Conservation (phyloP, 371 early-diverging fungal genomes). For the Apophysomyces ossiformis region DNA sequence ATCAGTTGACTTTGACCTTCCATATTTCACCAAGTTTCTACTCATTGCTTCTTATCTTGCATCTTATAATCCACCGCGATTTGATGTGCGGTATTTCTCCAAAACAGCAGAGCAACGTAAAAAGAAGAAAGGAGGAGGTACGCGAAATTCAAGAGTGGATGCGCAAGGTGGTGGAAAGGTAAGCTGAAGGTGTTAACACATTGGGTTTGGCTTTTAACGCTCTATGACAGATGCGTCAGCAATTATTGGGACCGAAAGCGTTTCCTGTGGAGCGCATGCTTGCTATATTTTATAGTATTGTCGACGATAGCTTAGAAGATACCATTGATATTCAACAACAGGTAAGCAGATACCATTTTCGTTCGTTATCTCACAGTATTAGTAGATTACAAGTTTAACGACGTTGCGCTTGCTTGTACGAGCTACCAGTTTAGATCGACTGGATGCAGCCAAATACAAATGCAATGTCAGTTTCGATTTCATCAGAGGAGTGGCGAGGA, state of each 20-base stretch:
- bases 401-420: constrained; percentile 74
- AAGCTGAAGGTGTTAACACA: background rate
- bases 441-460: constrained; percentile 82
- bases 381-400: constrained; percentile 78
- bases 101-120: constrained; percentile 56
- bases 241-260: constrained; percentile 86
- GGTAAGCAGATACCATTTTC: constrained; percentile 35
- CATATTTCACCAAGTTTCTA: constrained; percentile 82
- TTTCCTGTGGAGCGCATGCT: constrained; percentile 93
- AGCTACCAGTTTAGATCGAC: constrained; percentile 68
- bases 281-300: constrained; percentile 92
- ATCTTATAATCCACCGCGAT: constrained; percentile 88
- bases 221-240: constrained; percentile 70
- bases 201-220: background rate
- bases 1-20: constrained; percentile 65
- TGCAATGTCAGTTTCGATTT: constrained; percentile 86
- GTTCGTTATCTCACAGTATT: background rate
- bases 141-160: constrained; percentile 42
- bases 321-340: constrained; percentile 82
- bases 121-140: constrained; percentile 56
- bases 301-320: constrained; percentile 70
- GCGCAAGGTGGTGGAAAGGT: constrained; percentile 51
- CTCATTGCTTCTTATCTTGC: constrained; percentile 90
- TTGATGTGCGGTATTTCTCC: constrained; percentile 87
- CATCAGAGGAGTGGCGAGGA: constrained; percentile 66